Percentiles rank a stretch among this genome's conserved stretches.
These are phyloP conservation scores for Fusarium pseudocircinatum DNA, from an alignment of 2,329 filamentous ascomycete genomes.

Conservation along the genomic window DNA sequence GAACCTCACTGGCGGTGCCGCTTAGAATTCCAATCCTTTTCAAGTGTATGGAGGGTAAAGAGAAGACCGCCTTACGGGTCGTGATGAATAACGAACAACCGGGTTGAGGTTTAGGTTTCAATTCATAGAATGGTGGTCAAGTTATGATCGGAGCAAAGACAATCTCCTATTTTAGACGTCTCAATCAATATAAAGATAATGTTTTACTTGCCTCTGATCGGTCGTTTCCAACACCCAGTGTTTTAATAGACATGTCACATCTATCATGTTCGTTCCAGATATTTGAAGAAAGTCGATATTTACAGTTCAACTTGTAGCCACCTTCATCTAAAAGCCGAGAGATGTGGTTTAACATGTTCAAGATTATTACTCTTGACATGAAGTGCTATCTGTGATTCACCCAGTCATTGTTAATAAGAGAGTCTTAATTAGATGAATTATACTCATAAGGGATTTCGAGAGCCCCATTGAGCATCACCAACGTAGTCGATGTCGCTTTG, in stretches of 20 bases:
- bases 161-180: slow-evolving; percentile 17
- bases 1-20: slow-evolving; percentile 44
- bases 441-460: too few species aligned
- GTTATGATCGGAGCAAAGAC: not conserved
- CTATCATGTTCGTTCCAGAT: too few species aligned
- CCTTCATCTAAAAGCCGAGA: not conserved
- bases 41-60: not conserved
- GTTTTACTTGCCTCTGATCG: not conserved
- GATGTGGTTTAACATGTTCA: fast-evolving
- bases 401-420: too few species aligned
- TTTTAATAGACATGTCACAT: too few species aligned
- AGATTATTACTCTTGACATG: too few species aligned
- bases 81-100: not conserved
- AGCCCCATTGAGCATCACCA: not conserved
- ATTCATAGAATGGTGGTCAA: slow-evolving; percentile 22
- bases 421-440: not conserved
- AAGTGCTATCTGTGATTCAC: not conserved
- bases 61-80: not conserved
- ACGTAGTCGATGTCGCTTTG: too few species aligned
- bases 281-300: not conserved
- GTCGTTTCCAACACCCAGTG: not conserved
- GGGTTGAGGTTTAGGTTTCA: not conserved
- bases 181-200: slow-evolving; percentile 13
- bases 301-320: fast-evolving
- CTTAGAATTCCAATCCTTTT: slow-evolving; percentile 23